Evolutionary conservation across 257 asterid genomes (phyloP), one percentile per base, ranked within the genome.

Genomic region (Solanum medicagineum): DNA sequence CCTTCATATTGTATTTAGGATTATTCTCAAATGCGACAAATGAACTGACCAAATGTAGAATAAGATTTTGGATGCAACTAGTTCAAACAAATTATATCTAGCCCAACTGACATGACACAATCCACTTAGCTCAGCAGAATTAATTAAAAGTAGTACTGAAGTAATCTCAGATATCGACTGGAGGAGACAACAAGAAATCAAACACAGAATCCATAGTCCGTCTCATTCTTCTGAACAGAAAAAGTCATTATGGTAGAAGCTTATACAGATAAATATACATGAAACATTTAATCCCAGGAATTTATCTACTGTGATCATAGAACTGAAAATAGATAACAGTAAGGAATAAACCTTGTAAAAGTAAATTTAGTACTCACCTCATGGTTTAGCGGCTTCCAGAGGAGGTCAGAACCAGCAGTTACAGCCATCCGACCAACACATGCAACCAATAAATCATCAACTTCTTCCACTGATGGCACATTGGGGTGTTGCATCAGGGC

Each of bases 361-460:
- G 44, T 40, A 62, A 49, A 44, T 62, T 62, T 45, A 32, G 55
- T 71, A 69, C 65, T 81, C 54, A 96, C 99, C 98, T 96, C 98
- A 44, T 96, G 98, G 89, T 95, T 96, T 86, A 96, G 89, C 6
- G 97, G 97, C 88, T 96, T 94, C 98, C 98, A 95, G 55, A 94
- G 95, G 80, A 95, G 98, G 90, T 93, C 98, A 53, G 98, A 93
- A 63, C 92, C 97, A 88, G 97, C 96, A 85, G 98, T 87, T 86
- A 94, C 93, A 88, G 98, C 99, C 99, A 95, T 96, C 86, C 91
- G 98, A 84, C 97, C 94, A 68, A 96, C 80, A 86, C 97, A 96
- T 63, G 86, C 88, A 7, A 96, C 96, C 89, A 95, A 84, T 87
- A 91, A 81, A 86, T 95, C 93, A 87, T 94, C 95, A 57, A 95